These are phyloP conservation scores for Komagataea norvegica DNA, from an alignment of 1,139 yeast genomes.

Conservation along the genomic window DNA sequence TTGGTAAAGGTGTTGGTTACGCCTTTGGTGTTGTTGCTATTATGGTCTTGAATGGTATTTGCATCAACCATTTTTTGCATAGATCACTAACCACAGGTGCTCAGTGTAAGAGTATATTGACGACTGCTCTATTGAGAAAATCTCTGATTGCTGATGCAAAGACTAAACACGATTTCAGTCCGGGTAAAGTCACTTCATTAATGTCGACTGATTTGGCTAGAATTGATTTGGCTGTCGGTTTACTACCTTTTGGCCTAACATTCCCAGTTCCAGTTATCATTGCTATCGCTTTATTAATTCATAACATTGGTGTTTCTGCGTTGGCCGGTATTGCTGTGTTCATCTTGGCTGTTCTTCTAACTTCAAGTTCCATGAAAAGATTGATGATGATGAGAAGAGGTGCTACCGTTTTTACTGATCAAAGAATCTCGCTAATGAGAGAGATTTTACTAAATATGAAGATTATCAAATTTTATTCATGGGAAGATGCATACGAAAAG, in stretches of 20 bases:
- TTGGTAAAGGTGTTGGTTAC: slow-evolving; percentile 55
- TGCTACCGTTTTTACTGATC: slow-evolving; percentile 47
- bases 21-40: slow-evolving; percentile 51
- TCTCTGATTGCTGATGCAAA: slow-evolving; percentile 57
- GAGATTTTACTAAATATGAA: slow-evolving; percentile 48
- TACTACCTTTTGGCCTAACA: slow-evolving; percentile 60
- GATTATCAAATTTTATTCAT: slow-evolving; percentile 50
- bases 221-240: slow-evolving; percentile 69
- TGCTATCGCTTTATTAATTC: slow-evolving; percentile 58
- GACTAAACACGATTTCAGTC: slow-evolving; percentile 55
- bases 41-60: slow-evolving; percentile 45
- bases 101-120: slow-evolving; percentile 59
- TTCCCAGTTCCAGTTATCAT: slow-evolving; percentile 59
- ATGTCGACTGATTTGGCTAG: slow-evolving; percentile 78
- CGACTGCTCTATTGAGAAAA: slow-evolving; percentile 63
- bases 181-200: slow-evolving; percentile 67
- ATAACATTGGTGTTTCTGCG: slow-evolving; percentile 70
- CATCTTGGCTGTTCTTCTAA: slow-evolving; percentile 30
- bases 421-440: slow-evolving; percentile 45
- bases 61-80: slow-evolving; percentile 60
- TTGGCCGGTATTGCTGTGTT: slow-evolving; percentile 62
- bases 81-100: slow-evolving; percentile 62
- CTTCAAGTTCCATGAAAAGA: slow-evolving; percentile 34
- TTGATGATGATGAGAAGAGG: slow-evolving; percentile 40
- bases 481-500: slow-evolving; percentile 56